Evolutionary conservation across 2,329 filamentous ascomycete species (phyloP).

Genomic region (Fusarium camptoceras): DNA sequence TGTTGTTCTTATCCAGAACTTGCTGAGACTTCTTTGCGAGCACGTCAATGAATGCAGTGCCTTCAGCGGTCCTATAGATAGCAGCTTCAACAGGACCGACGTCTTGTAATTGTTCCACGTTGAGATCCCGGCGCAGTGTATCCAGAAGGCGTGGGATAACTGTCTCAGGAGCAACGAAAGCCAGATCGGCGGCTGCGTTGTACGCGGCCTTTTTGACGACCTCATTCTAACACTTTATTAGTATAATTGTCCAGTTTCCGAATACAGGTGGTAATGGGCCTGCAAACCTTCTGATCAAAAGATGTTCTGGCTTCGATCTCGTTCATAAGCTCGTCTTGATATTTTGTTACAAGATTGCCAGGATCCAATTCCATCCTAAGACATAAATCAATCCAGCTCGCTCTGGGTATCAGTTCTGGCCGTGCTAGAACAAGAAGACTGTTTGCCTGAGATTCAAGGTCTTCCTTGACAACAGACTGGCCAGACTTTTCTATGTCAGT

Average conservation of each 20-base stretch:
- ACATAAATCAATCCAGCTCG: constrained; percentile 91
- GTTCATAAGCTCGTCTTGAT: constrained; percentile 72
- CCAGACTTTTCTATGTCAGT: constrained; percentile 61
- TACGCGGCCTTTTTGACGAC: constrained; percentile 77
- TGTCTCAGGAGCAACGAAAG: constrained; percentile 88
- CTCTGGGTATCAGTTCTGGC: constrained; percentile 78
- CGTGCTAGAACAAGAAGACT: constrained; percentile 82
- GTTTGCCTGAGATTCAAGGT: constrained; percentile 77
- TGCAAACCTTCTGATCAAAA: constrained; percentile 64
- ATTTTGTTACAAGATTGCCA: constrained; percentile 76
- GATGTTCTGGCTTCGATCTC: constrained; percentile 69
- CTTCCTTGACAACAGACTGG: constrained; percentile 57
- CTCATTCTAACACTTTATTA: constrained; percentile 45
- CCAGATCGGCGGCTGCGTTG: constrained; percentile 87
- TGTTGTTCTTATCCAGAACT: constrained; percentile 83
- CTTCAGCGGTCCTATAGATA: constrained; percentile 91
- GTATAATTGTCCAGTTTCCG: not conserved
- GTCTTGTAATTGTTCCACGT: constrained; percentile 73
- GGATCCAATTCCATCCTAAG: constrained; percentile 85
- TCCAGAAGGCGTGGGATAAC: constrained; percentile 82
- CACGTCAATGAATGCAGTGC: constrained; percentile 89
- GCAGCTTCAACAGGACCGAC: constrained; percentile 90
- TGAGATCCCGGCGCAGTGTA: constrained; percentile 79
- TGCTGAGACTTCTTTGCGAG: constrained; percentile 83
- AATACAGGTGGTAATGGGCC: not conserved